Conservation (phyloP, 1,284 basidiomycete genomes). For the Xerocomus nothofagi region DNA sequence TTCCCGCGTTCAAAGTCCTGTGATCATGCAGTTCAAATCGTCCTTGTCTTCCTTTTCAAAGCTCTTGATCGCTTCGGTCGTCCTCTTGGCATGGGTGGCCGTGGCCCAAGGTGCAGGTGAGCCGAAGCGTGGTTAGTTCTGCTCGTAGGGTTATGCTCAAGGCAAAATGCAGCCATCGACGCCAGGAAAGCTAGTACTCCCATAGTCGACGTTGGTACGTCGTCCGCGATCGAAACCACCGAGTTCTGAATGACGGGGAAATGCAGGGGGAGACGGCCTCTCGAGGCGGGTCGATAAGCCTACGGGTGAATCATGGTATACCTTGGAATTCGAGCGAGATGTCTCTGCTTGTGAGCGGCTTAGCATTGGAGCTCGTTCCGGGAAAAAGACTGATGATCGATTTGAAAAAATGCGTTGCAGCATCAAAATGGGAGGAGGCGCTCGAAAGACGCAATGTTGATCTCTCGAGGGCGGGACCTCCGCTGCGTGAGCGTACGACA, state of each 20-base stretch:
- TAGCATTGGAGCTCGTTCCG: neutral
- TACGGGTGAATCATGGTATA: neutral
- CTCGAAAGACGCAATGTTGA: neutral
- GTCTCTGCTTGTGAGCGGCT: neutral
- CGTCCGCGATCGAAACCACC: neutral
- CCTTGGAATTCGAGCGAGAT: too few species aligned
- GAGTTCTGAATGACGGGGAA: neutral
- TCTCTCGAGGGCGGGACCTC: neutral
- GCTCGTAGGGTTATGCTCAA: neutral
- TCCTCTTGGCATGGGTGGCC: constrained; percentile 6
- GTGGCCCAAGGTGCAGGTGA: constrained; percentile 18
- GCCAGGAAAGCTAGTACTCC: neutral
- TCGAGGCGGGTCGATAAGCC: neutral
- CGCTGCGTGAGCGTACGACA: neutral
- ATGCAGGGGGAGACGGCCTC: neutral
- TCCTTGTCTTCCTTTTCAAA: neutral
- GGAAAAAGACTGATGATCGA: neutral
- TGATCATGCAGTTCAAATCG: constrained; percentile 10
- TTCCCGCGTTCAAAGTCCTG: neutral
- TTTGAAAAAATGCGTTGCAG: neutral
- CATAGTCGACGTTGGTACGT: constrained; percentile 7
- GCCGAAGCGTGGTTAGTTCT: neutral
- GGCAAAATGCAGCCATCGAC: constrained; percentile 8
- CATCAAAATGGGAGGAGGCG: neutral
- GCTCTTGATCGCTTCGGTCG: neutral